Evolutionary conservation across 78 protist genomes (phyloP).

Genomic region (Acrasis kona): DNA sequence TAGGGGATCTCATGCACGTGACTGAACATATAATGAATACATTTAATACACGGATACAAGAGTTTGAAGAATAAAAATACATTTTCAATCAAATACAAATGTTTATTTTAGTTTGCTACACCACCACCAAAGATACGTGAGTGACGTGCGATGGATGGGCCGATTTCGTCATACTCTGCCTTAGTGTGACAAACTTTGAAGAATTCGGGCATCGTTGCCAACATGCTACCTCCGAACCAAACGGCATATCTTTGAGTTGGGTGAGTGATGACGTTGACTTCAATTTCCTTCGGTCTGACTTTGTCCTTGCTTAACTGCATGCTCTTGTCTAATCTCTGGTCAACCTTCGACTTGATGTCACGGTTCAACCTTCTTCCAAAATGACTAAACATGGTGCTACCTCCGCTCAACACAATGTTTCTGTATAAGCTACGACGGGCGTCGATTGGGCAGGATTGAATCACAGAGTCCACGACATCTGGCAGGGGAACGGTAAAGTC

Average conservation of each 20-base stretch:
- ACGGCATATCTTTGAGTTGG: slow-evolving; percentile 84
- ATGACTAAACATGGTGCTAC: slow-evolving; percentile 97
- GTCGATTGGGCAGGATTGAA: slow-evolving; percentile 95
- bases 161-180: slow-evolving; percentile 89
- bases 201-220: slow-evolving; percentile 88
- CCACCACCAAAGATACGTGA: slow-evolving; percentile 70
- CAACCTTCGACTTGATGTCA: slow-evolving; percentile 70
- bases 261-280: slow-evolving; percentile 91
- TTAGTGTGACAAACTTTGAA: slow-evolving; percentile 75
- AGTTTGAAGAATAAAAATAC: not conserved
- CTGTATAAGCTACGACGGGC: slow-evolving; percentile 80
- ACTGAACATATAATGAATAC: not conserved
- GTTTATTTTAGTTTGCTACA: no score
- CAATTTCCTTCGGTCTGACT: slow-evolving; percentile 82
- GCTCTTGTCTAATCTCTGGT: slow-evolving; percentile 29
- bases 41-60: not conserved
- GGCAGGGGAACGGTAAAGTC: slow-evolving; percentile 90
- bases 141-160: slow-evolving; percentile 84
- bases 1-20: not conserved
- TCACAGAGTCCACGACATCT: slow-evolving; percentile 64
- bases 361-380: slow-evolving; percentile 85
- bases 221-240: slow-evolving; percentile 93
- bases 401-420: slow-evolving; percentile 97
- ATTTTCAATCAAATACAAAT: no score
- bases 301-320: slow-evolving; percentile 34